phyloP scores from a whole-genome alignment of 768 basidiomycete genomes.

The Lentinula detonsa region DNA sequence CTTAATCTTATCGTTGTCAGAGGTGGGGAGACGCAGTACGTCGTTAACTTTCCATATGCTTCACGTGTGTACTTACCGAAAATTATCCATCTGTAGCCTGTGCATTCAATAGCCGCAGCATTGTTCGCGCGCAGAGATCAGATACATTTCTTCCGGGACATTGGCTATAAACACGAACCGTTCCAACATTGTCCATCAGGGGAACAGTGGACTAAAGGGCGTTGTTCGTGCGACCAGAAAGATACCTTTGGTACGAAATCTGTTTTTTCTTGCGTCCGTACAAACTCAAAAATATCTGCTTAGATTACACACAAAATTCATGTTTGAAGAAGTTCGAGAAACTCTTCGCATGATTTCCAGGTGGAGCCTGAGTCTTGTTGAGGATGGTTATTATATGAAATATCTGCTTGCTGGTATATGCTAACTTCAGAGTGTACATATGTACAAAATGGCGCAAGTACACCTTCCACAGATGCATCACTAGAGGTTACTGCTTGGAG shows the following conservation, averaged over 20 bases:
- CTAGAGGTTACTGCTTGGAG: too few species aligned
- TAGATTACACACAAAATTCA: slow-evolving; percentile 37
- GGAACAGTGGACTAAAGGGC: slow-evolving; percentile 47
- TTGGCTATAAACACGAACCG: slow-evolving; percentile 77
- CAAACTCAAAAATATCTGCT: not conserved
- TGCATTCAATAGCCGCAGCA: slow-evolving; percentile 55
- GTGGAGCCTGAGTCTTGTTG: too few species aligned
- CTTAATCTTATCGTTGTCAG: slow-evolving; percentile 21
- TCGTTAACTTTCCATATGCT: not conserved
- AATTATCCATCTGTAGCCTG: not conserved
- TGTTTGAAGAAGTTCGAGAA: slow-evolving; percentile 33
- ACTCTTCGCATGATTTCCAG: slow-evolving; percentile 20
- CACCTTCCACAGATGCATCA: too few species aligned
- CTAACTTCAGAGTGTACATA: too few species aligned
- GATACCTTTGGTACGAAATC: slow-evolving; percentile 59
- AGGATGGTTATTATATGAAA: not conserved
- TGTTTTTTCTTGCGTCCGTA: not conserved
- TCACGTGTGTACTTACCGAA: not conserved
- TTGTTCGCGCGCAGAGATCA: slow-evolving; percentile 70
- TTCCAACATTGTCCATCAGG: slow-evolving; percentile 74
- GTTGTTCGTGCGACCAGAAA: slow-evolving; percentile 67
- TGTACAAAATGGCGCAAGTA: too few species aligned
- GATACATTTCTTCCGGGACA: slow-evolving; percentile 78
- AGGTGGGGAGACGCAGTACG: slow-evolving; percentile 75
- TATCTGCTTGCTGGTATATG: not conserved